phyloP scores from a whole-genome alignment of 805 yeast genomes.

The Saturnispora kantuleensis region DNA sequence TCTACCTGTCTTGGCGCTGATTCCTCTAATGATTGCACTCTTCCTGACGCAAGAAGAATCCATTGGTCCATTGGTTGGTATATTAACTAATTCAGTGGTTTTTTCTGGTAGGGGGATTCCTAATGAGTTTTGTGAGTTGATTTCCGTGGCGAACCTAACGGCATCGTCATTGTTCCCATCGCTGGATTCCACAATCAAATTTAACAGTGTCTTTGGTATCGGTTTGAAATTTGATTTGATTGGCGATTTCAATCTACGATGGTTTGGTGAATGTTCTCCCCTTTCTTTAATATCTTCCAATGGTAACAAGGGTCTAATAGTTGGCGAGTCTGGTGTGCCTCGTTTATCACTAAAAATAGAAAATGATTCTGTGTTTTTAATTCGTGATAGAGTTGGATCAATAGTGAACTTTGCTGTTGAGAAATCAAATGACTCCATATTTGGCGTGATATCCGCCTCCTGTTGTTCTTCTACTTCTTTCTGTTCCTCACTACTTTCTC shows the following conservation, averaged over 20 bases:
- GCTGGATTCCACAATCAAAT: constrained; percentile 50
- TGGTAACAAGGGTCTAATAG: background rate
- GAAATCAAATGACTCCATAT: background rate
- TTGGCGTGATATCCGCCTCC: background rate
- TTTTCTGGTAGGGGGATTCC: constrained; percentile 55
- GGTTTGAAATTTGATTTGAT: constrained; percentile 28
- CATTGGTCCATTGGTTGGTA: constrained; percentile 35
- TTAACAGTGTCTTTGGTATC: constrained; percentile 25
- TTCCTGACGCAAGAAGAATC: constrained; percentile 22
- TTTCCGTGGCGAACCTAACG: constrained; percentile 59
- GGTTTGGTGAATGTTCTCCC: constrained; percentile 31
- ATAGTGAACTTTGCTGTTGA: constrained; percentile 2
- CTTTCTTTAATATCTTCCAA: background rate
- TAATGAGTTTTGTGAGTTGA: constrained; percentile 51
- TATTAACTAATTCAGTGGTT: constrained; percentile 47
- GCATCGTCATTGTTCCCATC: constrained; percentile 55
- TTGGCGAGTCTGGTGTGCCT: background rate
- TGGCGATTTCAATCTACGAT: constrained; percentile 16
- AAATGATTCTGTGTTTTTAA: constrained; percentile 1
- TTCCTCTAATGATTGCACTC: constrained; percentile 29
- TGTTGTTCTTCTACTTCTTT: too few relatives aligned
- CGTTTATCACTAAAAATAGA: constrained; percentile 1
- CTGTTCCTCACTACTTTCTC: too few relatives aligned
- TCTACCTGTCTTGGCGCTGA: constrained; percentile 18
- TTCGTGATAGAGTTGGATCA: constrained; percentile 2